Evolutionary conservation across 1,284 basidiomycete species (phyloP).

Genomic region (Ceratorhiza oryzae-sativae): DNA sequence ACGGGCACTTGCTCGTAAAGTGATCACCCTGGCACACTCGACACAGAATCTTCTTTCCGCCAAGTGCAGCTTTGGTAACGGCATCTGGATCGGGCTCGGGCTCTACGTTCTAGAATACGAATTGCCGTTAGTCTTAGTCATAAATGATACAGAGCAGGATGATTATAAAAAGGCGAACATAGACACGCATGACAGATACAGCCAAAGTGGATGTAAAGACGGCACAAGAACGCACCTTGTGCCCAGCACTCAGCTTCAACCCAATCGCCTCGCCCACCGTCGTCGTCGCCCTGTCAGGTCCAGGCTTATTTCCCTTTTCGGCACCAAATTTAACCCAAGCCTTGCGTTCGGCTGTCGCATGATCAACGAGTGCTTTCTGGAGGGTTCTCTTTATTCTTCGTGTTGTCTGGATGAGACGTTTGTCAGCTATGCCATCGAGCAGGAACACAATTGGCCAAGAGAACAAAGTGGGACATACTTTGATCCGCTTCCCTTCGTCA

Average conservation of each 20-base stretch:
- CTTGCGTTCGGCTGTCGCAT: conserved; percentile 91
- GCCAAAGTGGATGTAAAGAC: no score
- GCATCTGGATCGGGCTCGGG: conserved; percentile 76
- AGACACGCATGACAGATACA: no score
- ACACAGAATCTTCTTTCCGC: conserved; percentile 85
- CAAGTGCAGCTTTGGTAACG: conserved; percentile 72
- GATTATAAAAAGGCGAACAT: no score
- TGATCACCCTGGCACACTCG: conserved; percentile 96
- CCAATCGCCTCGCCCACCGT: conserved; percentile 92
- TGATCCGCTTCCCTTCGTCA: conserved; percentile 94
- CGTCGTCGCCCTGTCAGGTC: conserved; percentile 94
- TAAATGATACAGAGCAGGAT: conserved; percentile 46
- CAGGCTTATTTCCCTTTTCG: conserved; percentile 87
- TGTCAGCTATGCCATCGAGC: no score
- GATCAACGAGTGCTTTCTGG: conserved; percentile 92
- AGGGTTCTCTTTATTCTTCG: conserved; percentile 87
- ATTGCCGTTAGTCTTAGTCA: not conserved
- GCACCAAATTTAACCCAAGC: conserved; percentile 94
- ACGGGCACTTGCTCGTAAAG: conserved; percentile 98
- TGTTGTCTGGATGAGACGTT: conserved; percentile 75
- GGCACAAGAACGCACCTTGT: conserved; percentile 61
- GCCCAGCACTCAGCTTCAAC: conserved; percentile 85
- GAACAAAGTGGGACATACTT: conserved; percentile 60
- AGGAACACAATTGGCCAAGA: not conserved
- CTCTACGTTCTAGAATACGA: conserved; percentile 56